phyloP scores from a whole-genome alignment of 345 rosid genomes.

The Microcos paniculata region DNA sequence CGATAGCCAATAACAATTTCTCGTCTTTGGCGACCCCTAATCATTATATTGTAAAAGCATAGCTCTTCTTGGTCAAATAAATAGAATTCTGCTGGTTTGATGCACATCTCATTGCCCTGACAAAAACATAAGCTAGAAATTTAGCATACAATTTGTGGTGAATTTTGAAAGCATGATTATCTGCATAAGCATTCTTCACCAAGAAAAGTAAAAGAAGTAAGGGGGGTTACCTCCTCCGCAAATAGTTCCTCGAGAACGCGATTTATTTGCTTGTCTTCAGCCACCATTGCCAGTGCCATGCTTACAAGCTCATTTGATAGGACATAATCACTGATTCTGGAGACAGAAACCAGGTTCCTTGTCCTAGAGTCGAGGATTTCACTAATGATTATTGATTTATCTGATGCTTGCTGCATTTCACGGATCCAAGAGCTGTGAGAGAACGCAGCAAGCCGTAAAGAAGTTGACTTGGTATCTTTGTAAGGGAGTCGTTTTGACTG shows the following conservation, averaged over 20 bases:
- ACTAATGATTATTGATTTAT: conserved; percentile 76
- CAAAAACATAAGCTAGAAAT: neutral
- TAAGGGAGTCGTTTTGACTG: conserved; percentile 87
- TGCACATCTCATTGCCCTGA: conserved; percentile 89
- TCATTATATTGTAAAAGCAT: conserved; percentile 69
- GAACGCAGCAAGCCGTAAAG: conserved; percentile 53
- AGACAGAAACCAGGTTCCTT: conserved; percentile 86
- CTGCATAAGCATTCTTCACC: neutral
- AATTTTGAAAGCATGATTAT: neutral
- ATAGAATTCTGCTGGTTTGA: conserved; percentile 89
- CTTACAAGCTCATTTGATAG: conserved; percentile 88
- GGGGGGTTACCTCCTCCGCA: conserved; percentile 62
- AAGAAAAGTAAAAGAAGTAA: neutral
- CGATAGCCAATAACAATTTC: conserved; percentile 85
- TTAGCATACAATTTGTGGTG: neutral
- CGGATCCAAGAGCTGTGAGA: conserved; percentile 89
- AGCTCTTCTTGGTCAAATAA: conserved; percentile 79
- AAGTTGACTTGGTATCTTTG: conserved; percentile 50
- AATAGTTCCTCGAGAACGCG: conserved; percentile 90
- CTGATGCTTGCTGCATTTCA: conserved; percentile 59
- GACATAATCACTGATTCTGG: conserved; percentile 91
- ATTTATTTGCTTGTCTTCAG: conserved; percentile 92
- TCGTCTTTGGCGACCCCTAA: conserved; percentile 65
- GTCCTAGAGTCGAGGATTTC: conserved; percentile 94
- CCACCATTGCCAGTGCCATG: conserved; percentile 97